Evolutionary conservation across 768 basidiomycete genomes (phyloP), one percentile per base, ranked within the genome.

Genomic region (Auriscalpium orientale): DNA sequence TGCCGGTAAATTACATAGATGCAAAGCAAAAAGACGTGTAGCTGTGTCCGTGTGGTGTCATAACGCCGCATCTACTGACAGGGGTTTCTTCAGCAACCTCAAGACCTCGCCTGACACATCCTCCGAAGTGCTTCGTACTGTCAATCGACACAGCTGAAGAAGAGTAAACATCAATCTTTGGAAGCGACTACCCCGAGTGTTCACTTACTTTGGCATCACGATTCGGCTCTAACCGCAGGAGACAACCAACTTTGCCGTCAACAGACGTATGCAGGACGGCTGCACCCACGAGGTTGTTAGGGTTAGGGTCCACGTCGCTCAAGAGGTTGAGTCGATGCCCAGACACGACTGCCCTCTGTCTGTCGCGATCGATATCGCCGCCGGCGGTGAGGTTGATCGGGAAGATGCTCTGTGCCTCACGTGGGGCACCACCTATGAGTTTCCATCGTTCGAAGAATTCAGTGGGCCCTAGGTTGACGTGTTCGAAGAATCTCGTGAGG

Each of bases 401-500:
- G 71, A 97, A 97, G 54, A 99, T 78, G 48, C 72, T 69, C 68
- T 99, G 97, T 28, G 89, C 83, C 73, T 99, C 97, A 50, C 95
- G 81, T 33, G 97, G 97, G 12, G 92, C 78, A 1, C 97, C 97
- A 8, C 97, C 97, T 51, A 98, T 98, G 63, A 97, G 73, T 70
- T 93, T 95, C 97, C 97, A 99, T 51, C 97, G 78, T 70, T 98
- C 95, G 71, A 98, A 99, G 79, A 98, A 99, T 62, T 97, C 91
- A 0, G 80, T 73, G 58, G 81, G 77, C 11, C 81, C 83, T 36
- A 99, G 80, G 64, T 85, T 87, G 61, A 98, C 95, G 22, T 91
- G 89, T 66, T 97, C 95, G 55, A 98, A 80, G 71, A 99, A 99
- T 70, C 95, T 93, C 43, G 87, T 87, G 55, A 97, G 65, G 46